Conservation (phyloP, 2,329 filamentous ascomycete genomes). For the Penicillium palitans region DNA sequence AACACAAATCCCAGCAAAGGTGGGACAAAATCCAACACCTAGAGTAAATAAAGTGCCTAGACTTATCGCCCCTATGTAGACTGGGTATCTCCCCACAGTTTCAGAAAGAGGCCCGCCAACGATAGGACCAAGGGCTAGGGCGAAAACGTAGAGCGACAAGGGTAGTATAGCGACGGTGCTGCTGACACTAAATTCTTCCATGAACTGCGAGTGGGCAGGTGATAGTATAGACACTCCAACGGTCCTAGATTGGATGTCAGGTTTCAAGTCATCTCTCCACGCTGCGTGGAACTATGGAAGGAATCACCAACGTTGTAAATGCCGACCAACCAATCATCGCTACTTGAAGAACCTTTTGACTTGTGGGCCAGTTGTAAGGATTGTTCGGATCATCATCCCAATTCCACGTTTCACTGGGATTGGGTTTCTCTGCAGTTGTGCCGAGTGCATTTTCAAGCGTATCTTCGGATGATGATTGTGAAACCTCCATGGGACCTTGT, state of each 20-base stretch:
- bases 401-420: not conserved
- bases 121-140: constrained; percentile 23
- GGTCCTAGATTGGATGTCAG: constrained; percentile 9
- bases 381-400: constrained; percentile 12
- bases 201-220: constrained; percentile 15
- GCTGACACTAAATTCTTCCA: constrained; percentile 18
- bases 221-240: constrained; percentile 19
- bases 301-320: constrained; percentile 17
- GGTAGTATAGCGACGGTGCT: constrained; percentile 20
- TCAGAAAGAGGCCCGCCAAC: constrained; percentile 27
- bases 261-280: not conserved
- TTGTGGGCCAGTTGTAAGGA: constrained; percentile 21
- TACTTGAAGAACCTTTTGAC: constrained; percentile 13
- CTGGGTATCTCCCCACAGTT: constrained; percentile 24
- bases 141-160: constrained; percentile 20
- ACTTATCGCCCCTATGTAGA: constrained; percentile 18
- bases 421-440: not conserved
- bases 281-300: not conserved
- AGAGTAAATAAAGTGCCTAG: constrained; percentile 21
- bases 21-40: constrained; percentile 16
- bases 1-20: constrained; percentile 14
- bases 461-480: not conserved
- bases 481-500: not conserved
- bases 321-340: constrained; percentile 17
- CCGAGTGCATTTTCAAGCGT: not conserved